Conservation (phyloP, 148 eudicot species). For the Tetragonia tetragonoides region DNA sequence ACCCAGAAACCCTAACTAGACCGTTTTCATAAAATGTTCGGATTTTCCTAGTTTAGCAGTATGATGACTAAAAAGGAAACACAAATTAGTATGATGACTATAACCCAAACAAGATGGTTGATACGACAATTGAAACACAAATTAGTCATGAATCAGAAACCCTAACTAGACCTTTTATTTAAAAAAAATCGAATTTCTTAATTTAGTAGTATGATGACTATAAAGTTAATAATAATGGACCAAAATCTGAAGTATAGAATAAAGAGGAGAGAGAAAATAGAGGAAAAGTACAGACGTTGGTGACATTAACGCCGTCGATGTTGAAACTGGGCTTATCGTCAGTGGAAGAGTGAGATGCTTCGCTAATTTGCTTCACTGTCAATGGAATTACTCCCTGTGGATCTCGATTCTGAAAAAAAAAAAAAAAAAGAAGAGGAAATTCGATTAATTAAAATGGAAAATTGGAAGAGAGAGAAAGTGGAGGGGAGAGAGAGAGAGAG, state of each 20-base stretch:
- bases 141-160: background rate
- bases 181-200: background rate
- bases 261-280: background rate
- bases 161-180: background rate
- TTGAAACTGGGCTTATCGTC: constrained; percentile 57
- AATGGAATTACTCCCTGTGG: constrained; percentile 57
- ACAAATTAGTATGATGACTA: too few species aligned
- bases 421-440: background rate
- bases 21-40: too few species aligned
- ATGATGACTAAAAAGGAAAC: too few species aligned
- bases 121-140: background rate
- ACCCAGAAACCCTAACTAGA: background rate
- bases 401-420: constrained; percentile 47
- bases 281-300: constrained; percentile 38
- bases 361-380: constrained; percentile 80
- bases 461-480: background rate
- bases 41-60: too few species aligned
- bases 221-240: background rate
- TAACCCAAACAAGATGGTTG: background rate
- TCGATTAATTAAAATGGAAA: background rate
- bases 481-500: background rate
- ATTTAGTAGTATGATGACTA: background rate
- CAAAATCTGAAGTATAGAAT: background rate
- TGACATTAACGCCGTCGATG: constrained; percentile 64
- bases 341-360: constrained; percentile 50